Evolutionary conservation across 352 stramenopile species (phyloP).

Genomic region (Phytophthora cryptogea): DNA sequence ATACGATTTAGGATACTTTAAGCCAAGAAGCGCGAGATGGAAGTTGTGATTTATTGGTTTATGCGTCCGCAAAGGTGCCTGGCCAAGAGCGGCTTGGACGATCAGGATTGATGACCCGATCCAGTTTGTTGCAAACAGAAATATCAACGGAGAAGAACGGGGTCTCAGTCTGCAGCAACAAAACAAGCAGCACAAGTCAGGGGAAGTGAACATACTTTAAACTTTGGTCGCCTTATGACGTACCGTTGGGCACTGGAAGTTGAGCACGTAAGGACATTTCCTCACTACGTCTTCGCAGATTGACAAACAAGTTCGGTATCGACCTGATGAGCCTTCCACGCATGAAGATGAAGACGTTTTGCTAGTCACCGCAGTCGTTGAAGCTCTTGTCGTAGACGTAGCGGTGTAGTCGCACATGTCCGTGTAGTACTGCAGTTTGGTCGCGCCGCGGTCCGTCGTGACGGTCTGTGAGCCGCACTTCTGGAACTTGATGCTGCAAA

Average conservation of each 20-base stretch:
- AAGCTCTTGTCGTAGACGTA: neutral
- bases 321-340: conserved; percentile 48
- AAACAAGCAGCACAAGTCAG: conserved; percentile 3
- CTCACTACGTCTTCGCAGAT: conserved; percentile 86
- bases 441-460: conserved; percentile 18
- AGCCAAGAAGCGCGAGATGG: neutral
- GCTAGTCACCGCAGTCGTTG: conserved; percentile 5
- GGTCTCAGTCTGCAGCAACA: conserved; percentile 57
- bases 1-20: conserved; percentile 4
- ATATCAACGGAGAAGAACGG: conserved; percentile 78
- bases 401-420: conserved; percentile 37
- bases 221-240: too few species aligned
- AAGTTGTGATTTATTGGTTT: conserved; percentile 7
- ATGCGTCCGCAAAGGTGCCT: conserved; percentile 70
- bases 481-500: conserved; percentile 87
- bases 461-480: conserved; percentile 50
- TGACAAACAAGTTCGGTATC: conserved; percentile 73
- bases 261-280: conserved; percentile 86
- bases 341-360: conserved; percentile 27
- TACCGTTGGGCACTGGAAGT: conserved; percentile 82
- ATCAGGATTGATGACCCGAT: conserved; percentile 71
- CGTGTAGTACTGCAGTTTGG: conserved; percentile 18
- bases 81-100: conserved; percentile 66
- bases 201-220: conserved; percentile 2
- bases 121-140: conserved; percentile 75